Evolutionary conservation across 768 basidiomycete genomes (phyloP), one percentile per base, ranked within the genome.

Genomic region (Crepidotus variabilis): DNA sequence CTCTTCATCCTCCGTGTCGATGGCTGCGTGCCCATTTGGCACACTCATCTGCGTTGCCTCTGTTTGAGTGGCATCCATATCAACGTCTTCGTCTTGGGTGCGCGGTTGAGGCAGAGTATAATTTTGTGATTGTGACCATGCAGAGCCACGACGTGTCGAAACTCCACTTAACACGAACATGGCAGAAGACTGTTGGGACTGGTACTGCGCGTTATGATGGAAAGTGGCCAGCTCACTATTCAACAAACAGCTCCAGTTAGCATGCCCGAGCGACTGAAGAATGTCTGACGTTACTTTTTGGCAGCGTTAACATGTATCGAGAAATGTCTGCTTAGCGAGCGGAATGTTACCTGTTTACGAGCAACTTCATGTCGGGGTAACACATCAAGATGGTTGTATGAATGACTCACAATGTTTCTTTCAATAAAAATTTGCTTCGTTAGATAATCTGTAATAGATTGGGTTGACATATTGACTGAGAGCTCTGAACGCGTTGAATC

Each of bases 291-390:
- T 63, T 57, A 92, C 91, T 85, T 87, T 67, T 92, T 93, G 18
- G 91, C 90, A 35, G 72, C 71, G 68, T 91, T 89, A 63, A 92
- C 89, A 63, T 92, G 86, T 52, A 92, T 76, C 0, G 76, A 75
- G 46, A 90, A 76, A 39, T 81, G 82, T 60, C 88, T 80, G 63
- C 91, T 92, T 50, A 93, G 75, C 4, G 82, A 85, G 35, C 90
- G 81, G 68, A 83, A 93, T 4, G 91, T 93, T 56, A 93, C 88
- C 90, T 92, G 57, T 1, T n/a, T 18, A 8, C 22, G 23, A 28
- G 51, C 36, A 45, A n/a, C 39, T 47, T 20, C 2, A 47, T 50
- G 35, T 34, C n/a, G 28, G 46, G 47, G n/a, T n/a, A 18, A 32
- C 21, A 6, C 14, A n/a, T 47, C 34, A 18, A 21, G 21, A 16